Percentiles rank a stretch among this genome's conserved stretches.
Evolutionary conservation across 1,284 basidiomycete species (phyloP).

Genomic region (Apiotrichum mycotoxinovorans): DNA sequence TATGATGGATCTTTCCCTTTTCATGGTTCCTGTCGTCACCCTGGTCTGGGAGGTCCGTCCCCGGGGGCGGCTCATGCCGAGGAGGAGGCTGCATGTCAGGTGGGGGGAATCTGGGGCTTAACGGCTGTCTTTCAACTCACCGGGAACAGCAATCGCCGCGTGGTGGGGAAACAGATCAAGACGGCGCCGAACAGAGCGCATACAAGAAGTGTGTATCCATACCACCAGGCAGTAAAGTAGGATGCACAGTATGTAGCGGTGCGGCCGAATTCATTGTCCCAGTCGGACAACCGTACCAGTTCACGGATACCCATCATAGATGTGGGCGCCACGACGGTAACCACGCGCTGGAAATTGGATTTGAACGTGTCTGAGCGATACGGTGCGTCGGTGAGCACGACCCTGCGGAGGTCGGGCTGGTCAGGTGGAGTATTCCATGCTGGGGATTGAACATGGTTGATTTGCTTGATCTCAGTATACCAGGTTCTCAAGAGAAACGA

Average conservation of each 20-base stretch:
- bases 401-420: slow-evolving; percentile 40
- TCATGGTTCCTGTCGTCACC: slow-evolving; percentile 48
- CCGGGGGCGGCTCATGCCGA: not conserved
- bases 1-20: slow-evolving; percentile 43
- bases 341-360: slow-evolving; percentile 56
- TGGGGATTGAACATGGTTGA: slow-evolving; percentile 49
- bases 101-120: too few species aligned
- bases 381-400: slow-evolving; percentile 19
- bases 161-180: slow-evolving; percentile 53
- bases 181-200: slow-evolving; percentile 49
- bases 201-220: slow-evolving; percentile 51
- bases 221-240: slow-evolving; percentile 54
- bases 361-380: slow-evolving; percentile 51
- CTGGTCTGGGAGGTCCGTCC: slow-evolving; percentile 5
- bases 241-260: slow-evolving; percentile 51
- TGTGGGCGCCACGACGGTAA: slow-evolving; percentile 55
- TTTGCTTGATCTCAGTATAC: slow-evolving; percentile 36
- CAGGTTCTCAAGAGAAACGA: too few species aligned
- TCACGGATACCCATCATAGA: slow-evolving; percentile 54
- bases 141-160: slow-evolving; percentile 55
- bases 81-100: not conserved
- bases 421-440: slow-evolving; percentile 37
- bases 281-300: slow-evolving; percentile 53
- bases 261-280: slow-evolving; percentile 51
- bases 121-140: too few species aligned